Evolutionary conservation across 768 basidiomycete species (phyloP).

Genomic region (Lentinula sp.): DNA sequence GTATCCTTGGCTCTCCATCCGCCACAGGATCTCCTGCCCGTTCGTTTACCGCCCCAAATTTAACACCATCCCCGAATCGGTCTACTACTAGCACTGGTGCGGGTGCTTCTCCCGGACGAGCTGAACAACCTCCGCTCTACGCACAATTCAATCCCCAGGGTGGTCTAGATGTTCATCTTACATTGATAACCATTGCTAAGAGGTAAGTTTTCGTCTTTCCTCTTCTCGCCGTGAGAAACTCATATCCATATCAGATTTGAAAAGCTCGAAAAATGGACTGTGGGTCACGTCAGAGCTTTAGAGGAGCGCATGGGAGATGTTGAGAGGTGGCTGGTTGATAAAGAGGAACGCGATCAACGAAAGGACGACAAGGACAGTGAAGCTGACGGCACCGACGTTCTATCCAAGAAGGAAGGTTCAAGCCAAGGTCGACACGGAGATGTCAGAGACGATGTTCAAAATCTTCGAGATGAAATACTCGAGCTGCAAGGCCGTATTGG

Average conservation of each 20-base stretch:
- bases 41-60: slow-evolving; percentile 1
- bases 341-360: slow-evolving; percentile 42
- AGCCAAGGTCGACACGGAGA: neutral
- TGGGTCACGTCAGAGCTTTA: slow-evolving; percentile 82
- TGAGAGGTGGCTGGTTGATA: slow-evolving; percentile 85
- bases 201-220: slow-evolving; percentile 22
- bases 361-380: neutral
- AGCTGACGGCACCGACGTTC: slow-evolving; percentile 6
- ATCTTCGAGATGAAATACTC: slow-evolving; percentile 60
- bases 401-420: slow-evolving; percentile 2
- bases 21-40: slow-evolving; percentile 3
- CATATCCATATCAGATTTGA: slow-evolving; percentile 42
- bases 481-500: slow-evolving; percentile 73
- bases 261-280: slow-evolving; percentile 87
- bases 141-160: slow-evolving; percentile 71
- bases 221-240: no score
- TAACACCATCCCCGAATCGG: slow-evolving; percentile 1
- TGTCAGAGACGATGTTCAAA: slow-evolving; percentile 22
- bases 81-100: slow-evolving; percentile 19
- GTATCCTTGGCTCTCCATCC: neutral
- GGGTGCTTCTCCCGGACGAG: slow-evolving; percentile 24
- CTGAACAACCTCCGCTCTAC: slow-evolving; percentile 63
- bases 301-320: slow-evolving; percentile 90
- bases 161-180: slow-evolving; percentile 67
- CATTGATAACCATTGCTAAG: slow-evolving; percentile 66